Evolutionary conservation across 1,284 basidiomycete genomes (phyloP).

Genomic region (Ustilago crameri): DNA sequence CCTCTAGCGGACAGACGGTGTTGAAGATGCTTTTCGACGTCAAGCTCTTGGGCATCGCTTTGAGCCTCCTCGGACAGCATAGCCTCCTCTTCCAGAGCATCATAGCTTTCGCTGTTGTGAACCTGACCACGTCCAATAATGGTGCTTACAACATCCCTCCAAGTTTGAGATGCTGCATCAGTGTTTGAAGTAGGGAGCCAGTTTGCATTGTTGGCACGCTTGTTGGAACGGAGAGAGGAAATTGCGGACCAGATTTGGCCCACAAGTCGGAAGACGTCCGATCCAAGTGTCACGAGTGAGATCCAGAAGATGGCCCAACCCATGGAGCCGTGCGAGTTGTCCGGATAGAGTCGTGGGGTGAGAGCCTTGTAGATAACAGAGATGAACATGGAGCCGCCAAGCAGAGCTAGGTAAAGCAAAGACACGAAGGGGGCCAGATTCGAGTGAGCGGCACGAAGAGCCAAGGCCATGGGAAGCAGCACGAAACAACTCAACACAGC

Average conservation of each 20-base stretch:
- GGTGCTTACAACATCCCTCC: slow-evolving; percentile 21
- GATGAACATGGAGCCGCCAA: slow-evolving; percentile 50
- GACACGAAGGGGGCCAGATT: slow-evolving; percentile 50
- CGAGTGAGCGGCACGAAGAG: slow-evolving; percentile 57
- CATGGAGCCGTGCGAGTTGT: slow-evolving; percentile 55
- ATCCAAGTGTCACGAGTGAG: slow-evolving; percentile 49
- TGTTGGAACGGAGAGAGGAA: slow-evolving; percentile 11
- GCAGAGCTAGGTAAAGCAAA: slow-evolving; percentile 49
- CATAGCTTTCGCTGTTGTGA: slow-evolving; percentile 24
- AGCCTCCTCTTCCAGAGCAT: slow-evolving; percentile 37
- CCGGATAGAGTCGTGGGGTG: slow-evolving; percentile 58
- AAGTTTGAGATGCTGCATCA: slow-evolving; percentile 5
- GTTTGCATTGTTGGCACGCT: not conserved
- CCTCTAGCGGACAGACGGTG: slow-evolving; percentile 9
- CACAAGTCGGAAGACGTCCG: slow-evolving; percentile 48
- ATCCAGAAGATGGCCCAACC: slow-evolving; percentile 55
- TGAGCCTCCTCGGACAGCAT: slow-evolving; percentile 38
- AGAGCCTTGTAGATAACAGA: slow-evolving; percentile 61
- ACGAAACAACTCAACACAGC: slow-evolving; percentile 60
- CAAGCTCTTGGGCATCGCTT: slow-evolving; percentile 29
- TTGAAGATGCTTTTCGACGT: slow-evolving; percentile 28
- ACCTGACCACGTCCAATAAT: slow-evolving; percentile 20
- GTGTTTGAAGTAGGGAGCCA: slow-evolving; percentile 13
- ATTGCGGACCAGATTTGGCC: slow-evolving; percentile 30
- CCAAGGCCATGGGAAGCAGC: slow-evolving; percentile 57